Conservation (phyloP, 768 basidiomycete species). For the Lactarius evosmus region DNA sequence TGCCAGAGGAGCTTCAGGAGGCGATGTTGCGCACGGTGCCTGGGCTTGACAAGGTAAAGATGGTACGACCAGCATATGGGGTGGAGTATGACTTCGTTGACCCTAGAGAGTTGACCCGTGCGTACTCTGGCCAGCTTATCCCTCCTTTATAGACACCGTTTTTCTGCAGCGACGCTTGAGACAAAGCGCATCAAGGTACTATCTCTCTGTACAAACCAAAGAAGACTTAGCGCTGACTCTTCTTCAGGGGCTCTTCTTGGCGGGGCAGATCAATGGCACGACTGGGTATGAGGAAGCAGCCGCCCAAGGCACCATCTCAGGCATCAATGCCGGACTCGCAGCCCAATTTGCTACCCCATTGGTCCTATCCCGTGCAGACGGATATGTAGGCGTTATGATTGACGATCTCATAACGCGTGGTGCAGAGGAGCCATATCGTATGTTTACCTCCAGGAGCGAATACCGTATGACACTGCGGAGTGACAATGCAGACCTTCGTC, state of each 20-base stretch:
- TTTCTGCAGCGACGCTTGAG: constrained; percentile 58
- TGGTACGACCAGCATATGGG: constrained; percentile 85
- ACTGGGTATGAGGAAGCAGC: constrained; percentile 96
- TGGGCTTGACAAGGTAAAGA: constrained; percentile 79
- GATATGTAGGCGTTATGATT: constrained; percentile 86
- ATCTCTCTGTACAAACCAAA: background rate
- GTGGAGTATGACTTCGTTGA: constrained; percentile 93
- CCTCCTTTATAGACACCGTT: background rate
- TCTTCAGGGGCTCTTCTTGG: constrained; percentile 40
- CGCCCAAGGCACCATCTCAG: constrained; percentile 84
- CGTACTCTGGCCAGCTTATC: constrained; percentile 33
- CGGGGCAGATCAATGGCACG: constrained; percentile 53
- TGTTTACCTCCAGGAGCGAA: constrained; percentile 91
- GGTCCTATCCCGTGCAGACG: constrained; percentile 76
- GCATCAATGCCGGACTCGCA: constrained; percentile 80
- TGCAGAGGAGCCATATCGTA: constrained; percentile 89
- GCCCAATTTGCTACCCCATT: constrained; percentile 56
- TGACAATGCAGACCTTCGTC: constrained; percentile 83
- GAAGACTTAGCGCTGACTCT: background rate
- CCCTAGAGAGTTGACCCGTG: constrained; percentile 73
- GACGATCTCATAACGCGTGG: constrained; percentile 89
- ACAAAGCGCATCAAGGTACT: constrained; percentile 77
- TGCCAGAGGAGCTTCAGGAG: constrained; percentile 84
- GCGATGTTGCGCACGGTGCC: constrained; percentile 79
- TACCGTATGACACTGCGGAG: constrained; percentile 85